Percentiles rank a stretch among this genome's conserved stretches.
phyloP scores from a whole-genome alignment of 2,329 filamentous ascomycete genomes.

The Plectosphaerella sp. region DNA sequence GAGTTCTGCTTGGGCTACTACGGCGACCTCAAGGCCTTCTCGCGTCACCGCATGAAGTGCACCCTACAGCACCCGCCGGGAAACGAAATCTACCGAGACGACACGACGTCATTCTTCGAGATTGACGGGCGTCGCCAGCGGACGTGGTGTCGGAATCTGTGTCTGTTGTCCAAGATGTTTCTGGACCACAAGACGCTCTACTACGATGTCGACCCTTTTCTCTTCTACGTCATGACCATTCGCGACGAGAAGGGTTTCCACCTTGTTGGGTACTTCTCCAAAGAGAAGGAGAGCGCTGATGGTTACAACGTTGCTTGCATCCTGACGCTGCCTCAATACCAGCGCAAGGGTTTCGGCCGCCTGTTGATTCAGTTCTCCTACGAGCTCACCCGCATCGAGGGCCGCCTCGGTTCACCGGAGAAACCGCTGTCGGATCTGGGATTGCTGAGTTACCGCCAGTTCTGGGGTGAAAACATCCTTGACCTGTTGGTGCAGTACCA shows the following conservation, averaged over 20 bases:
- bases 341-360: constrained; percentile 89
- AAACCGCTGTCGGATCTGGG: constrained; percentile 94
- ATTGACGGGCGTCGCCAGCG: constrained; percentile 92
- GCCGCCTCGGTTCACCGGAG: constrained; percentile 91
- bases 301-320: constrained; percentile 99
- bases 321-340: constrained; percentile 90
- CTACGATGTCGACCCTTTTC: constrained; percentile 98
- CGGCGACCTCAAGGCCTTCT: constrained; percentile 75
- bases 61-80: constrained; percentile 87
- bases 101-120: constrained; percentile 92
- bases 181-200: constrained; percentile 97
- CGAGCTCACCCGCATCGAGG: constrained; percentile 91
- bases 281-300: constrained; percentile 95
- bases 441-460: constrained; percentile 89
- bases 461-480: constrained; percentile 94
- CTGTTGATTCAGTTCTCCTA: constrained; percentile 97
- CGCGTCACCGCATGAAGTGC: constrained; percentile 84
- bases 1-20: constrained; percentile 96
- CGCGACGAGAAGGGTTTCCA: constrained; percentile 87
- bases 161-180: constrained; percentile 91
- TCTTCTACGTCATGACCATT: constrained; percentile 97
- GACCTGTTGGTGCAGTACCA: constrained; percentile 75
- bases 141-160: constrained; percentile 95
- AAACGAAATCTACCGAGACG: constrained; percentile 97
- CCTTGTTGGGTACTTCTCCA: constrained; percentile 98